Conservation (phyloP, 108 stramenopile genomes). For the Fragilariopsis cylindrus region DNA sequence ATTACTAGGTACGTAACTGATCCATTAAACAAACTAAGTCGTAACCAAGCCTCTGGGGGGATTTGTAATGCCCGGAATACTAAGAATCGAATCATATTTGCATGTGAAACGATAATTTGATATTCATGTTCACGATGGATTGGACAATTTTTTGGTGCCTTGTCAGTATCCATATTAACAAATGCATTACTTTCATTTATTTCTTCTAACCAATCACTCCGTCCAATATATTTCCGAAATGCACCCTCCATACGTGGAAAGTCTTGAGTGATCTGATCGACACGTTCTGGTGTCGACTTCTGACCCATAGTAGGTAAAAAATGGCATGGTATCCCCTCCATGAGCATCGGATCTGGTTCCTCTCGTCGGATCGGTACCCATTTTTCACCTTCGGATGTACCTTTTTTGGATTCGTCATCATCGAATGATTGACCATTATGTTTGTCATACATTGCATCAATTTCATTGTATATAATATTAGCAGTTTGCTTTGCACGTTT, state of each 20-base stretch:
- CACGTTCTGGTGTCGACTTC: neutral
- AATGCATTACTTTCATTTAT: neutral
- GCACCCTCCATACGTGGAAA: neutral
- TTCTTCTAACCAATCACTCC: conserved; percentile 1
- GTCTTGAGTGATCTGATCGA: neutral
- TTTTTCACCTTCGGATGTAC: neutral
- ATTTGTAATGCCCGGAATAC: conserved; percentile 43
- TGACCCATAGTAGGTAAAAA: neutral
- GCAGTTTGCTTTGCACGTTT: conserved; percentile 65
- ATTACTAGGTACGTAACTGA: conserved; percentile 35
- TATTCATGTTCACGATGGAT: conserved; percentile 18
- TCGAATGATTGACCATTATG: neutral
- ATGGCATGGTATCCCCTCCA: neutral
- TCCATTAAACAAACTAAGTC: conserved; percentile 47
- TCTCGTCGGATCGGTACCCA: no score
- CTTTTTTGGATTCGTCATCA: neutral
- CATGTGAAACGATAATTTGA: conserved; percentile 55
- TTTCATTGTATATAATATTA: conserved; percentile 39
- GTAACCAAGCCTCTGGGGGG: conserved; percentile 57
- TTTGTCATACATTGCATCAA: neutral
- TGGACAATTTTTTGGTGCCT: neutral
- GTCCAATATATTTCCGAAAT: neutral
- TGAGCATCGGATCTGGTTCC: neutral
- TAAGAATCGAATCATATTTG: conserved; percentile 58
- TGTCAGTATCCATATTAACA: no score